Conservation (phyloP, 75 land plant species). For the Selaginella moellendorffii region DNA sequence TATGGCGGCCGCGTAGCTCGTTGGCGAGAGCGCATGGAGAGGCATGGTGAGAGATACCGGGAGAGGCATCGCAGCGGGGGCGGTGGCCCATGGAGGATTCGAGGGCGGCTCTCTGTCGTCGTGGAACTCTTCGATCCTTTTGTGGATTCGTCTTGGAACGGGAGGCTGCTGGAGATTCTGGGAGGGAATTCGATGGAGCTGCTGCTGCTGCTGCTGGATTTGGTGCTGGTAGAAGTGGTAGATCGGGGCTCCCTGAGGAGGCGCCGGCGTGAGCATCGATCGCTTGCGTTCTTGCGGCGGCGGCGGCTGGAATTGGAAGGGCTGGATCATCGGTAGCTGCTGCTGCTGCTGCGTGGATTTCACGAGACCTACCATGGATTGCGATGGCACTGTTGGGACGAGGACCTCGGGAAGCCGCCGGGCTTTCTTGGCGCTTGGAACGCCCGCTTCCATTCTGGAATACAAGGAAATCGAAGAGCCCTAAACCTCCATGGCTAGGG, state of each 20-base stretch:
- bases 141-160: no score
- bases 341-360: neutral
- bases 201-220: neutral
- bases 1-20: neutral
- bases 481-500: neutral
- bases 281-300: neutral
- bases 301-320: neutral
- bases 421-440: conserved; percentile 19
- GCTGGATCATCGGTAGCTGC: neutral
- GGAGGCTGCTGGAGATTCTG: no score
- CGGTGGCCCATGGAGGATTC: neutral
- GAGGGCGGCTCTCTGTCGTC: neutral
- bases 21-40: neutral
- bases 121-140: no score
- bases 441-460: conserved; percentile 28
- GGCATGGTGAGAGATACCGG: neutral
- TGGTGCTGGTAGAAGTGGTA: neutral
- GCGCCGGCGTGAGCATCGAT: neutral
- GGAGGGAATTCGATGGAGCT: neutral
- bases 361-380: no score
- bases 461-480: no score
- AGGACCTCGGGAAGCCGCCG: no score
- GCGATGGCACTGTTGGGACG: conserved; percentile 14
- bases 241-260: neutral
- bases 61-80: no score